Base-by-base conservation (phyloP, 176 grass and related monocot genomes). In the Rhynchospora breviuscula region DNA sequence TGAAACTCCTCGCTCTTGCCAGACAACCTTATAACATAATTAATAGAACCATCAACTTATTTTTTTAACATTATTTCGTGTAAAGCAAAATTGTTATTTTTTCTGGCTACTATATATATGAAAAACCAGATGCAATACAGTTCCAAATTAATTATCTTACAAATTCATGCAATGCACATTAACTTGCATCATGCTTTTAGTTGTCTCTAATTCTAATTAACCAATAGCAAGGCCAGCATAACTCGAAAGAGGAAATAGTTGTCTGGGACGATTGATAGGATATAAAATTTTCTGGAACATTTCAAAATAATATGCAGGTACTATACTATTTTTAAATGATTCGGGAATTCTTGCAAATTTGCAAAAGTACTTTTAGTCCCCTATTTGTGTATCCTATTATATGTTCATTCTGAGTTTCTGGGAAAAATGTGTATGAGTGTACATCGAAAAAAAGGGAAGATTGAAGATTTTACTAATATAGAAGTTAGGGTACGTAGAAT, bases 1-100 rank as follows among this genome's bases (percentile, higher is more conserved):
- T 83, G 64, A 6, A 19, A 26, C 0, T 18, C 33, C 29, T 86
- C 88, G 5, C n/a, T 48, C 8, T 77, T 48, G 10, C 31, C 17
- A 11, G 45, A 11, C 8, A 89, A 4, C 84, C 88, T 89, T 76
- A 15, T 14, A 52, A 76, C 47, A 76, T 23, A 74, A 74, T 73
- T 49, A 71, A 69, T 66, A 76, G 6, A 76, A 26, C 5, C 9
- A 53, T 62, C n/a, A 62, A 62, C 19, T 23, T 52, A 48, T 7
- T 26, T 29, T 74, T 76, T 51, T 76, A 48, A 48, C 35, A 40
- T 52, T 52, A 52, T 10, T 52, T 10, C 7, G 10, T 52, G 49
- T 8, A 52, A 52, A 52, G 7, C 10, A 40, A 40, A 40, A 40
- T 40, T 40, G 3, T 40, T 40, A 40, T 40, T 40, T 40, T 40